Evolutionary conservation across 2,329 filamentous ascomycete genomes (phyloP).

Genomic region (Epichloe amarillans): DNA sequence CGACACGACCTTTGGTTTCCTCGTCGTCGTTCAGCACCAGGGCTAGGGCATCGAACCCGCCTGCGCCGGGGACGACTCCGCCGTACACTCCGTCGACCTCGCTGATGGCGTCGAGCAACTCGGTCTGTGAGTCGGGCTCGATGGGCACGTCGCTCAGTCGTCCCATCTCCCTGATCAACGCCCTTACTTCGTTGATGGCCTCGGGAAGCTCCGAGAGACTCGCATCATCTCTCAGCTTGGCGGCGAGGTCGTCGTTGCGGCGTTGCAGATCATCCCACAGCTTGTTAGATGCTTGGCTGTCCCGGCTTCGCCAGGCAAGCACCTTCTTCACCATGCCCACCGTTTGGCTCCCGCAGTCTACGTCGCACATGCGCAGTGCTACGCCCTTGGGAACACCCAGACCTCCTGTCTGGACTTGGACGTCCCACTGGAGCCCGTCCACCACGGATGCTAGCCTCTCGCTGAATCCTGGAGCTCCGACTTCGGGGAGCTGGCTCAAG

Average conservation of each 20-base stretch:
- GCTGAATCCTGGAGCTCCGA: conserved; percentile 54
- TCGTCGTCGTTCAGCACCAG: conserved; percentile 64
- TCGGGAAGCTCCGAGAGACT: conserved; percentile 28
- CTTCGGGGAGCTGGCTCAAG: conserved; percentile 52
- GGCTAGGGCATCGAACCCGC: conserved; percentile 82
- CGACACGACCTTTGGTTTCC: conserved; percentile 46
- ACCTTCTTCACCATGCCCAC: conserved; percentile 94
- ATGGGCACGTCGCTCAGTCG: conserved; percentile 64
- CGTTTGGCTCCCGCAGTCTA: conserved; percentile 86
- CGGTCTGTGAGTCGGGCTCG: conserved; percentile 76
- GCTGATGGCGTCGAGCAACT: conserved; percentile 65
- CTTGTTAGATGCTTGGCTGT: conserved; percentile 47
- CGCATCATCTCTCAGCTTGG: conserved; percentile 42
- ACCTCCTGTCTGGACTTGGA: conserved; percentile 55
- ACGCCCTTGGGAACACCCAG: conserved; percentile 61
- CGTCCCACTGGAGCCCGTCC: conserved; percentile 62
- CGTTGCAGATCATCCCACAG: conserved; percentile 67
- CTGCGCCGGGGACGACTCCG: conserved; percentile 86
- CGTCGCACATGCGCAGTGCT: conserved; percentile 83
- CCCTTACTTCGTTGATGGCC: conserved; percentile 39
- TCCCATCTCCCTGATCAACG: conserved; percentile 66
- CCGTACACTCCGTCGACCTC: conserved; percentile 67
- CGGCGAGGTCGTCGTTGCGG: conserved; percentile 58
- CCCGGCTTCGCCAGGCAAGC: conserved; percentile 61
- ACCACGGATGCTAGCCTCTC: conserved; percentile 51